These are phyloP conservation scores for Sherardia arvensis DNA, from an alignment of 257 asterid species.

Conservation along the genomic window DNA sequence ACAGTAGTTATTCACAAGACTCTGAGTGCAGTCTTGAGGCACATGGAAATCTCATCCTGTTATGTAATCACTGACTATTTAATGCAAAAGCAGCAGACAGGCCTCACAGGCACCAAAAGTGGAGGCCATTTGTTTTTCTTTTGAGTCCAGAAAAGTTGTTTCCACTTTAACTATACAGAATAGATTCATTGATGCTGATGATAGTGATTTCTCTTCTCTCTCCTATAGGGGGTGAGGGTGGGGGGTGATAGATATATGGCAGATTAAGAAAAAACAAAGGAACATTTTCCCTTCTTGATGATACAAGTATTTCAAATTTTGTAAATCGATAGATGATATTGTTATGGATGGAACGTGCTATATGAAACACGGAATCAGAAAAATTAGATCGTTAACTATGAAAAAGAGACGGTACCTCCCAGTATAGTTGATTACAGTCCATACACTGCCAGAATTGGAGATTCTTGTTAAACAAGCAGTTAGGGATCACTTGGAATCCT, in stretches of 20 bases:
- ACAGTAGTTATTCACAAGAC: constrained; percentile 7
- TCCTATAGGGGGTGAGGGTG: too few relatives aligned
- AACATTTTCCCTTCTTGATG: not conserved
- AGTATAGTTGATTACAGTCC: constrained; percentile 89
- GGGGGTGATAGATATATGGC: too few relatives aligned
- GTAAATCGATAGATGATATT: not conserved
- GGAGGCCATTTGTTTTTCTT: not conserved
- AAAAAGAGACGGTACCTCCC: constrained; percentile 57
- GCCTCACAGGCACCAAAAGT: not conserved
- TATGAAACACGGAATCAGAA: not conserved
- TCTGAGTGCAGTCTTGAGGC: constrained; percentile 1
- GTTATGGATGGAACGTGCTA: not conserved
- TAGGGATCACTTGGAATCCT: constrained; percentile 94
- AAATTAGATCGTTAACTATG: not conserved
- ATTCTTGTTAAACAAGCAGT: constrained; percentile 72
- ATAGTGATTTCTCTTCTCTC: not conserved
- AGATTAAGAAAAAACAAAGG: not conserved
- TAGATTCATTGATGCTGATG: constrained; percentile 3
- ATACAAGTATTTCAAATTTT: not conserved
- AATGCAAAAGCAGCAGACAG: constrained; percentile 4
- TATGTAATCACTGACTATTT: constrained; percentile 3
- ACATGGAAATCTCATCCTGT: not conserved
- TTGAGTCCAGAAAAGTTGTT: not conserved
- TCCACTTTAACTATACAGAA: not conserved
- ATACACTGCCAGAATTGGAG: constrained; percentile 88